Evolutionary conservation across 352 stramenopile genomes (phyloP), one percentile per base, ranked within the genome.

Genomic region (Pythium biforme): DNA sequence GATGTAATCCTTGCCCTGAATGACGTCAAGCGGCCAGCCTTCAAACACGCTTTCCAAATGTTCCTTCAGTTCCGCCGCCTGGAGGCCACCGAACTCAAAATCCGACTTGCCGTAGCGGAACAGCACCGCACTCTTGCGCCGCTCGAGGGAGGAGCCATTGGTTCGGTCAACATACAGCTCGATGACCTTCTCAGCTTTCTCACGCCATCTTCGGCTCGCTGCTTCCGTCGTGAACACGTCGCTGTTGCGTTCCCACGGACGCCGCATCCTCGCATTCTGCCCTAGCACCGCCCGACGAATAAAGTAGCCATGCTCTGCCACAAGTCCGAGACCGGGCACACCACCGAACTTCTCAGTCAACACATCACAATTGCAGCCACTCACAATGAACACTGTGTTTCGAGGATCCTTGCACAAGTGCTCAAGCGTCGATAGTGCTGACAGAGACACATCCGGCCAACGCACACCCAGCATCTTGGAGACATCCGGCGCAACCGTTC

Each of bases 101-200:
- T 99, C 97, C 7, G 97, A 97, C 70, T 99, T 98, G 59, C 94
- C 91, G 62, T 98, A 99, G 46, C 99, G 97, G 77, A 98, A 99
- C 1, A 99, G 75, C 27, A 99, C 84, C 10, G 98, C 97, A 64
- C 96, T 99, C 64, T 97, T 95, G 15, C 98, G 99, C 46, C 97
- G 77, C 81, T 99, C 98, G 27, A 99, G 83, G 49, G 98, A 98
- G 11, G 97, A 98, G 15, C 98, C 97, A 69, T 99, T 98, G 2
- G 98, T 99, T 37, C 96, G 84, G 67, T 98, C 95, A 23, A 97
- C 94, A 71, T 99, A 99, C 6, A 99, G 83, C 72, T 99, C 81
- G 77, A 99, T 99, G 40, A 99, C 94, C 34, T 84, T 88, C 62
- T 98, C 85, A 0, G 92, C 94, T 60, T 98, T 95, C 4, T 97